Conservation (phyloP, 768 basidiomycete genomes). For the Rickenella mellea region DNA sequence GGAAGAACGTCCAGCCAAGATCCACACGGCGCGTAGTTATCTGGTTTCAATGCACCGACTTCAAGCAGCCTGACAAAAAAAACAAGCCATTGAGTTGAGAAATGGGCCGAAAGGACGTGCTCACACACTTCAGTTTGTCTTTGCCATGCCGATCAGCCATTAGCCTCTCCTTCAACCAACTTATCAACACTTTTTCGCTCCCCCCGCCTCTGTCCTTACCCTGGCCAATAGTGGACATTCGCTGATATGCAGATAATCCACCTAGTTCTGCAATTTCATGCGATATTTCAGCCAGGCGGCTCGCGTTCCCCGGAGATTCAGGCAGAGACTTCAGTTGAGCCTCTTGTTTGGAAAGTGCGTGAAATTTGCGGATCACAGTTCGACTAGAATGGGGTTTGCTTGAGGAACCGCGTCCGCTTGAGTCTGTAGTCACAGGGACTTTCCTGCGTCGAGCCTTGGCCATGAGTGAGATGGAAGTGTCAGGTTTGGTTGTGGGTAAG, state of each 20-base stretch:
- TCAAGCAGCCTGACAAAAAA: conserved; percentile 57
- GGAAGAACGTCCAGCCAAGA: conserved; percentile 68
- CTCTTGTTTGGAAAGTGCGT: conserved; percentile 67
- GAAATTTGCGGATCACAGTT: conserved; percentile 69
- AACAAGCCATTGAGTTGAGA: too few species aligned
- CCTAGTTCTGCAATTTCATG: conserved; percentile 60
- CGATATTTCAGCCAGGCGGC: conserved; percentile 43
- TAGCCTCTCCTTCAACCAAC: conserved; percentile 53
- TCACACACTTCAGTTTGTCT: conserved; percentile 4
- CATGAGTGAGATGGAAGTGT: too few species aligned
- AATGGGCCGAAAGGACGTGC: conserved; percentile 16
- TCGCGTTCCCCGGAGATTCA: conserved; percentile 9
- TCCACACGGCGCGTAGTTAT: conserved; percentile 61
- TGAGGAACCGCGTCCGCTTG: conserved; percentile 23
- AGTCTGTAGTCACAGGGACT: conserved; percentile 28
- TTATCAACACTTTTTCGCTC: conserved; percentile 69
- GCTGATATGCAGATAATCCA: conserved; percentile 73
- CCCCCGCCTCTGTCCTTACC: conserved; percentile 78
- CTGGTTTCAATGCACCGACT: conserved; percentile 79
- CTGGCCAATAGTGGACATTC: conserved; percentile 77
- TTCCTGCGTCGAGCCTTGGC: conserved; percentile 34
- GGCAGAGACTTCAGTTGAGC: conserved; percentile 34
- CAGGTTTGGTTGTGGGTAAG: too few species aligned
- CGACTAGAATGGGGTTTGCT: conserved; percentile 55
- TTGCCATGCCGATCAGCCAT: conserved; percentile 16